phyloP scores from a whole-genome alignment of 768 basidiomycete genomes.

The Agrocybe praecox region DNA sequence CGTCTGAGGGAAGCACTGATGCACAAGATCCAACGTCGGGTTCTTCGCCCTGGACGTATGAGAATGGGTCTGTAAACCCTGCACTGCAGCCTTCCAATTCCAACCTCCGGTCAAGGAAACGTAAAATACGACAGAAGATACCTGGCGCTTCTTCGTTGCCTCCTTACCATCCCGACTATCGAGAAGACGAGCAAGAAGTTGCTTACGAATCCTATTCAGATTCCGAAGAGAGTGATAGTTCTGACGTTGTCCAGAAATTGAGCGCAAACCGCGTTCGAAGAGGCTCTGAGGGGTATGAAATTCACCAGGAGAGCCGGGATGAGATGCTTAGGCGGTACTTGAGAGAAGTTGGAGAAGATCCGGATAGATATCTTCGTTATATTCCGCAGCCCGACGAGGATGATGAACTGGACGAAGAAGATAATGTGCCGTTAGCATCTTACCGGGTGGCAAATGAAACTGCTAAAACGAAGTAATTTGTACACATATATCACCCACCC shows the following conservation, averaged over 20 bases:
- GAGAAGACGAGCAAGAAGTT: conserved; percentile 30
- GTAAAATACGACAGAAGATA: conserved; percentile 18
- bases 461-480: conserved; percentile 1
- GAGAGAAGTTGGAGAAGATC: conserved; percentile 50
- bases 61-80: conserved; percentile 78
- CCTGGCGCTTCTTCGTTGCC: conserved; percentile 55
- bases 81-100: conserved; percentile 65
- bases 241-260: conserved; percentile 8
- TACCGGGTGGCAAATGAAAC: background rate
- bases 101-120: conserved; percentile 24
- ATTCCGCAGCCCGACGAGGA: conserved; percentile 56
- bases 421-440: conserved; percentile 23
- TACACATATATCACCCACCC: background rate
- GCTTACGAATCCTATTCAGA: conserved; percentile 31
- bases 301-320: conserved; percentile 61
- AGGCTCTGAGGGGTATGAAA: conserved; percentile 86
- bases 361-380: conserved; percentile 69
- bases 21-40: conserved; percentile 43
- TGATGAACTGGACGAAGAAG: conserved; percentile 43
- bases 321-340: conserved; percentile 64
- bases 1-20: conserved; percentile 31
- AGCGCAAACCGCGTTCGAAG: conserved; percentile 53
- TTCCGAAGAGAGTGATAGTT: conserved; percentile 25
- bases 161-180: conserved; percentile 79
- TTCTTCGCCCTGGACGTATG: conserved; percentile 84